Conservation (phyloP, 768 basidiomycete genomes). For the Tricholoma hemisulphureum region DNA sequence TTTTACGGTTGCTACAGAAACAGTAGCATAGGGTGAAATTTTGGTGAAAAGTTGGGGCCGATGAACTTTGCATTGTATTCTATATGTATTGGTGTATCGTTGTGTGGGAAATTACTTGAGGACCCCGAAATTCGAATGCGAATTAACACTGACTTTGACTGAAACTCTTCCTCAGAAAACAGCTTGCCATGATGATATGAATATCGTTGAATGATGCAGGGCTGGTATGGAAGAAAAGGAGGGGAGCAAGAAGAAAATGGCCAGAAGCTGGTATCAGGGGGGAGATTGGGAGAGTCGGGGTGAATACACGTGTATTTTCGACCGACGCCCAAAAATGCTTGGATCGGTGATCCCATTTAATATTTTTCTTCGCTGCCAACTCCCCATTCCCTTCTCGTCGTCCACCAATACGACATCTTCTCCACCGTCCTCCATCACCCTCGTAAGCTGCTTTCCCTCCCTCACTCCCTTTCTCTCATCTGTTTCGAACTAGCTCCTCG, state of each 20-base stretch:
- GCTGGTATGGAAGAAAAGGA: neutral
- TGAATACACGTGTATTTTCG: constrained; percentile 78
- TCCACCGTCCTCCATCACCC: constrained; percentile 11
- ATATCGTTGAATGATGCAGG: too few species aligned
- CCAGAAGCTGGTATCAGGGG: constrained; percentile 25
- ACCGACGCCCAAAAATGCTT: constrained; percentile 51
- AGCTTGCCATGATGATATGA: neutral
- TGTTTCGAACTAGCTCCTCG: constrained; percentile 1
- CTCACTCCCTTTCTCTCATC: neutral
- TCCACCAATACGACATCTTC: constrained; percentile 8
- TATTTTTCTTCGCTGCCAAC: constrained; percentile 53
- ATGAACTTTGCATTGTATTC: neutral
- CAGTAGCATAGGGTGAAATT: neutral
- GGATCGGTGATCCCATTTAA: constrained; percentile 44
- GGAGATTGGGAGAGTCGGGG: constrained; percentile 42
- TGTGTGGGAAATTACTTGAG: neutral
- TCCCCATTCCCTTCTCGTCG: constrained; percentile 26
- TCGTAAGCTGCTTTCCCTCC: constrained; percentile 9
- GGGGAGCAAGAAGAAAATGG: constrained; percentile 5
- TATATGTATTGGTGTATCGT: too few species aligned
- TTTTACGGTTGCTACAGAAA: neutral
- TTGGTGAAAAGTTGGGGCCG: neutral
- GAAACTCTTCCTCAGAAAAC: neutral
- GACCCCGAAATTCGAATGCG: neutral
- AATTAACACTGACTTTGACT: neutral